phyloP scores from a whole-genome alignment of 805 yeast genomes.

The Ogataea nakhonphanomensis region DNA sequence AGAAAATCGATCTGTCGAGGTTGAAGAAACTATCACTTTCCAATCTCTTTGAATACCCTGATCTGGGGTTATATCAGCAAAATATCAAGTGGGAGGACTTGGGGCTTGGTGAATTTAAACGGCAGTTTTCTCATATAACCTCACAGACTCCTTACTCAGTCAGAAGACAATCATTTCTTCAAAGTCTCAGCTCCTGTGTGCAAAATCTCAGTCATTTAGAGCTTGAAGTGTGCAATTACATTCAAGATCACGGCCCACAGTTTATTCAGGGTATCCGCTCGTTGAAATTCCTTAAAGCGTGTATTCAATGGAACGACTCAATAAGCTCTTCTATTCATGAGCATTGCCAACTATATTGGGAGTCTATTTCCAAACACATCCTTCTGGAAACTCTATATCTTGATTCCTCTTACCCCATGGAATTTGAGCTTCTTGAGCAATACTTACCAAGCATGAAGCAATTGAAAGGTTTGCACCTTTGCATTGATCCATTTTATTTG shows the following conservation, averaged over 20 bases:
- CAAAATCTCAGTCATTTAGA: conserved; percentile 15
- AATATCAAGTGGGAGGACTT: conserved; percentile 11
- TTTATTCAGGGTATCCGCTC: conserved; percentile 11
- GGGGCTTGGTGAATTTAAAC: conserved; percentile 15
- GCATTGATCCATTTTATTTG: neutral
- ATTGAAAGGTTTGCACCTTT: neutral
- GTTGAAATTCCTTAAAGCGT: conserved; percentile 20
- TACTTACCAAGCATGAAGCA: neutral
- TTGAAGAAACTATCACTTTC: conserved; percentile 19
- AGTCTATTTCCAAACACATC: neutral
- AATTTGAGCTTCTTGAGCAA: neutral
- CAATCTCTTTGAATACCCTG: conserved; percentile 18
- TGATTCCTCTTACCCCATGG: neutral
- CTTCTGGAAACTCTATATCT: neutral
- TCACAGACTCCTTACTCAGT: too few species aligned
- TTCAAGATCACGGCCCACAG: neutral
- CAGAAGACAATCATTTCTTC: conserved; percentile 1
- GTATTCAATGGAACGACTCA: conserved; percentile 12
- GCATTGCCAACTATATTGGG: neutral
- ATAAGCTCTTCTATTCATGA: conserved; percentile 2
- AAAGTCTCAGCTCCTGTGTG: conserved; percentile 12
- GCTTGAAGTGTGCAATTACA: conserved; percentile 21
- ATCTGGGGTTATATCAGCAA: neutral
- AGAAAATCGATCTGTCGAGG: conserved; percentile 14
- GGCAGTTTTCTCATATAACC: conserved; percentile 5